phyloP scores from a whole-genome alignment of 2,329 filamentous ascomycete species.

The Stagonosporopsis cucurbitacearum region DNA sequence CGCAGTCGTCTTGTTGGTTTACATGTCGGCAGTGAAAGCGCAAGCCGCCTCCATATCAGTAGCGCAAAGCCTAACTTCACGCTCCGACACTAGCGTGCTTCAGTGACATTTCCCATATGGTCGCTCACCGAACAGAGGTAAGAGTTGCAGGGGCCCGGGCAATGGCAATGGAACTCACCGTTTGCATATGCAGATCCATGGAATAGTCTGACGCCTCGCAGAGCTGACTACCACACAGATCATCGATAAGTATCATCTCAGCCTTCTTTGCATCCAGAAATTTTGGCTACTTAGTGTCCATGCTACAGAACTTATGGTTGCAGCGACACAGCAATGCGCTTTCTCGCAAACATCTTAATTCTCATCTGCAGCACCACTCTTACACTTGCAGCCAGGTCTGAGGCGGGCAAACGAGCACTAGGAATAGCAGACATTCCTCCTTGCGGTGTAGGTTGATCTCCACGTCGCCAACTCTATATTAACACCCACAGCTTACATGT shows the following conservation, averaged over 20 bases:
- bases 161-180: neutral
- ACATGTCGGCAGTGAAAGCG: conserved; percentile 1
- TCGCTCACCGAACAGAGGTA: neutral
- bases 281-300: neutral
- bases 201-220: neutral
- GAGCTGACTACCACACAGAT: neutral
- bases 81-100: conserved; percentile 8
- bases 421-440: conserved; percentile 8
- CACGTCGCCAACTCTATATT: neutral
- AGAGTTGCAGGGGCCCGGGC: neutral
- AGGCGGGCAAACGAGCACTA: conserved; percentile 1
- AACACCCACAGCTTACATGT: neutral
- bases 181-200: neutral
- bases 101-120: conserved; percentile 2
- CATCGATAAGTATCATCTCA: conserved; percentile 1
- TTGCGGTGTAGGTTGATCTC: conserved; percentile 1
- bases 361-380: neutral
- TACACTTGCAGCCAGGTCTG: neutral
- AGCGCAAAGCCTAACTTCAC: neutral
- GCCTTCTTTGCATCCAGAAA: neutral
- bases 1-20: neutral
- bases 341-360: neutral
- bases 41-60: neutral
- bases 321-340: neutral
- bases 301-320: neutral